phyloP scores from a whole-genome alignment of 179 eudicot species.

The Beta macrorhiza region DNA sequence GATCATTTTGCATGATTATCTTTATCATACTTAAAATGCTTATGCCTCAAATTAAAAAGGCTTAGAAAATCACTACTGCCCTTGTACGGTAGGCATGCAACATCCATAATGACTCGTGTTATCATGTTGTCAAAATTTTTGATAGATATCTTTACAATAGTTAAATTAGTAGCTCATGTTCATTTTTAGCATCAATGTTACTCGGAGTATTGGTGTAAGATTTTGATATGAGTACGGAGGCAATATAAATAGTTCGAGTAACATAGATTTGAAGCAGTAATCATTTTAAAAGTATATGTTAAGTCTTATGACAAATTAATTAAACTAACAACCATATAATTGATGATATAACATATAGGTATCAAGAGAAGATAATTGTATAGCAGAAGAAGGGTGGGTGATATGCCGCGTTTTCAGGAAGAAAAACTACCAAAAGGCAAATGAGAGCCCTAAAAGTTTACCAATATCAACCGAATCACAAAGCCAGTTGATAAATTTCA shows the following conservation, averaged over 20 bases:
- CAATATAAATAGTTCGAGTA: no score
- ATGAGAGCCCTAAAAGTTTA: neutral
- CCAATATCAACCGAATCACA: neutral
- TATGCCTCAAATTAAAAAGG: neutral
- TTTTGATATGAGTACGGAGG: no score
- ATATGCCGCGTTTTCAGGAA: constrained; percentile 20
- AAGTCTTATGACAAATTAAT: neutral
- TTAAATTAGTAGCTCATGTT: neutral
- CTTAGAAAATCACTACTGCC: neutral
- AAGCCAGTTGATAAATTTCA: constrained; percentile 1
- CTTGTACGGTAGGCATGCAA: neutral
- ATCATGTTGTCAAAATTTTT: neutral
- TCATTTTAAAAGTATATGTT: neutral
- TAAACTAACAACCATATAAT: neutral
- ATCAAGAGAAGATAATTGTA: constrained; percentile 5
- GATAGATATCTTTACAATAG: neutral
- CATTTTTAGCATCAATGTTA: neutral
- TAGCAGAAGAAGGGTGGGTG: constrained; percentile 19
- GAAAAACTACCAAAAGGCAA: constrained; percentile 14
- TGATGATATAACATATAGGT: neutral
- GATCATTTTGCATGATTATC: neutral
- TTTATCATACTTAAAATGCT: neutral
- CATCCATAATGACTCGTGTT: neutral
- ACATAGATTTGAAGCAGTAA: no score
- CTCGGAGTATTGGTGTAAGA: no score